phyloP scores from a whole-genome alignment of 805 yeast species.

The Saccharomycopsis amapae region DNA sequence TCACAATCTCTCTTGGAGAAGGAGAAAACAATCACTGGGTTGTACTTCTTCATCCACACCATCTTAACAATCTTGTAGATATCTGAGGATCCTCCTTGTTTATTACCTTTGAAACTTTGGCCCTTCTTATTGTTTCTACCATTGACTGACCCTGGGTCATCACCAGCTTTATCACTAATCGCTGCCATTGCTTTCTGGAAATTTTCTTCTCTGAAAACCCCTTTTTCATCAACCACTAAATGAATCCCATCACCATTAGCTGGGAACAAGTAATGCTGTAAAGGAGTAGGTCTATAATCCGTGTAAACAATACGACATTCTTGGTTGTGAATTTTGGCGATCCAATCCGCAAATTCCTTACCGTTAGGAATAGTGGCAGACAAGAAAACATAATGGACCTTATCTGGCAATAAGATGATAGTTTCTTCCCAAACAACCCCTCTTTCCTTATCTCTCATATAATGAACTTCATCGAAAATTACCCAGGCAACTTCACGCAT shows the following conservation, averaged over 20 bases:
- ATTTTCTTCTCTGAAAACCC: conserved; percentile 92
- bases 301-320: conserved; percentile 99
- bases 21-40: conserved; percentile 98
- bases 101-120: conserved; percentile 82
- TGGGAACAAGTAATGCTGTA: conserved; percentile 95
- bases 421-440: conserved; percentile 99
- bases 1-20: conserved; percentile 97
- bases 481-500: conserved; percentile 99
- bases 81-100: conserved; percentile 68
- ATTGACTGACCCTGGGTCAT: conserved; percentile 63
- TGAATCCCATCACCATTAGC: conserved; percentile 99
- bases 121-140: conserved; percentile 61
- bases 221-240: conserved; percentile 94
- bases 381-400: conserved; percentile 86
- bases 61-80: conserved; percentile 94
- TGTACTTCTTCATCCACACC: conserved; percentile 95
- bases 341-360: conserved; percentile 98
- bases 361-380: conserved; percentile 98
- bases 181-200: conserved; percentile 98
- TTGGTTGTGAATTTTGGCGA: conserved; percentile 86
- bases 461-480: conserved; percentile 95
- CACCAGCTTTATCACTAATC: conserved; percentile 74
- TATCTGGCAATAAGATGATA: conserved; percentile 89
- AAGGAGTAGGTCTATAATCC: conserved; percentile 97
- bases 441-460: conserved; percentile 95